Evolutionary conservation across 352 stramenopile species (phyloP).

Genomic region (Blastocystis sp.): DNA sequence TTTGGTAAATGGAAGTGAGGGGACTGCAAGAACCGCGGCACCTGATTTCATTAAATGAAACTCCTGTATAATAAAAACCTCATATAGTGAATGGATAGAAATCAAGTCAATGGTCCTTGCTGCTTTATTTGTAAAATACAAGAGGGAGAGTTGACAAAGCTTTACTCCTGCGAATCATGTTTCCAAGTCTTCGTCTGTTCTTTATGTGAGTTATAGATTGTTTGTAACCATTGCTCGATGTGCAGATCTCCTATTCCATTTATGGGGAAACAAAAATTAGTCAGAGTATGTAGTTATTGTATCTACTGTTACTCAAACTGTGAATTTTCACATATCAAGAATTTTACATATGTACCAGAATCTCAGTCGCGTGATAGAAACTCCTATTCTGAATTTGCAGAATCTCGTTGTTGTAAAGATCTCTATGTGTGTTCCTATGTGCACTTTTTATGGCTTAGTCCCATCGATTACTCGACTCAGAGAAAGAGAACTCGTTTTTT

Average conservation of each 20-base stretch:
- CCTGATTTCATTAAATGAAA: neutral
- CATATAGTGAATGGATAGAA: neutral
- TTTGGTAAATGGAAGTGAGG: neutral
- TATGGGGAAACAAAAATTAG: neutral
- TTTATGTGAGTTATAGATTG: neutral
- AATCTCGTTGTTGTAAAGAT: slow-evolving; percentile 35
- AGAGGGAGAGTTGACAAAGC: neutral
- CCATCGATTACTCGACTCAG: neutral
- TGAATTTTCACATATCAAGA: neutral
- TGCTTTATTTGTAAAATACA: neutral
- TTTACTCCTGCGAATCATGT: slow-evolving; percentile 10
- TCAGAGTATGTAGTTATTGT: neutral
- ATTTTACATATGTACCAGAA: neutral
- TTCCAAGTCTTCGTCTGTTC: neutral
- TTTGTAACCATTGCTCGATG: neutral
- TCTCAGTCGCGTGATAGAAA: neutral
- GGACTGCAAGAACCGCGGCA: neutral
- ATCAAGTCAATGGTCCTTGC: neutral
- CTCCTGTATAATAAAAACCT: neutral
- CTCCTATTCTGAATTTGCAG: slow-evolving; percentile 14
- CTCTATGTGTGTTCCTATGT: neutral
- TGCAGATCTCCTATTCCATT: slow-evolving; percentile 39
- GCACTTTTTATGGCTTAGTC: neutral
- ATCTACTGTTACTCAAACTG: slow-evolving; percentile 44
- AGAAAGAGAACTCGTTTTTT: neutral